A percentile compares a stretch with the other conserved stretches of the same genome.
Conservation (phyloP, 805 yeast genomes). For the Candida insectalens region DNA sequence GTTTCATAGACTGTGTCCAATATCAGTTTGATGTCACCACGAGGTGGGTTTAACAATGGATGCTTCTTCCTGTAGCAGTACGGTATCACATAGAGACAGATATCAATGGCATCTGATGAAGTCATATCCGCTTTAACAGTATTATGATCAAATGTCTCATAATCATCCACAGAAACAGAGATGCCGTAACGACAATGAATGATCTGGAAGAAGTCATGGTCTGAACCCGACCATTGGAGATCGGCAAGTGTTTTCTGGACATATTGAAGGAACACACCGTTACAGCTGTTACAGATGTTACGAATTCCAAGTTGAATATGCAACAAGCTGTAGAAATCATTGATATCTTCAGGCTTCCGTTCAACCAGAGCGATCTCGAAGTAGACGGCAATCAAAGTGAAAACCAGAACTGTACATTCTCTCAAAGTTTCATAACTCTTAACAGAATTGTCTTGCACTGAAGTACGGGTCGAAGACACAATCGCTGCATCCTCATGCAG, state of each 20-base stretch:
- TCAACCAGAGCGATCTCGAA: conserved; percentile 15
- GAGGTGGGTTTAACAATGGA: conserved; percentile 48
- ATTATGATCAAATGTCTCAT: conserved; percentile 59
- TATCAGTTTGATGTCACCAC: conserved; percentile 62
- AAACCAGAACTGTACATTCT: conserved; percentile 31
- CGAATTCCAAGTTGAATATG: conserved; percentile 70
- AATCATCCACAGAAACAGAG: conserved; percentile 45
- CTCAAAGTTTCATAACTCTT: conserved; percentile 36
- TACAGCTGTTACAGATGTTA: conserved; percentile 55
- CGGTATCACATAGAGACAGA: conserved; percentile 39
- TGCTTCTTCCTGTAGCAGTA: conserved; percentile 47
- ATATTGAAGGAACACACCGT: conserved; percentile 52
- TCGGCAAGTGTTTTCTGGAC: conserved; percentile 44
- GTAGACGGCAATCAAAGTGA: conserved; percentile 30
- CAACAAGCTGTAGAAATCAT: conserved; percentile 43
- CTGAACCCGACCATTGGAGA: conserved; percentile 36
- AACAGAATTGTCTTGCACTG: conserved; percentile 33
- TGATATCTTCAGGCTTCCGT: conserved; percentile 17
- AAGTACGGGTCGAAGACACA: conserved; percentile 26
- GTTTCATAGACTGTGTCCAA: conserved; percentile 66
- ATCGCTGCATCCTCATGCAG: conserved; percentile 43
- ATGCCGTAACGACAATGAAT: conserved; percentile 73
- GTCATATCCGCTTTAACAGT: conserved; percentile 32
- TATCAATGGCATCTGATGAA: conserved; percentile 24
- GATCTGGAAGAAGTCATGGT: conserved; percentile 66